Evolutionary conservation across 2,329 filamentous ascomycete species (phyloP), one percentile per base, ranked within the genome.

Genomic region (Colletotrichum sp.): DNA sequence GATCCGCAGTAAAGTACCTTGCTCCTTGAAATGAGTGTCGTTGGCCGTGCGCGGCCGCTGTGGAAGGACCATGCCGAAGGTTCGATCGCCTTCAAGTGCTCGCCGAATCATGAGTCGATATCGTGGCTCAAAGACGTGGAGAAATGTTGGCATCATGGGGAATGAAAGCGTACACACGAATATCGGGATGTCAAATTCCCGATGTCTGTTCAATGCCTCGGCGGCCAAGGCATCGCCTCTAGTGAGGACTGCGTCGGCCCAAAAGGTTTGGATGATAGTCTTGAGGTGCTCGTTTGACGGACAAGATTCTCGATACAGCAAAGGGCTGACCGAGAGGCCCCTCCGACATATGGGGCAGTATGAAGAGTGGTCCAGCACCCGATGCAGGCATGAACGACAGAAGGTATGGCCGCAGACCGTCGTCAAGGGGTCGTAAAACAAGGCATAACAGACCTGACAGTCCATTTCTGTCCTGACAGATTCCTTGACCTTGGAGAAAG

Each of bases 61-160:
- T 77, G 93, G 92, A 81, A 95, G 90, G 21, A 98, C 90, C 94
- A 98, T 98, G 28, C 96, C 96, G 81, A 98, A 98, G 28, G 92
- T 94, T 16, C 91, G 88, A 76, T 94, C 91, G 0, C 92, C 92
- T 77, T 96, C 93, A 69, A 98, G 87, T 0, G 92, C 94, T 43
- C 95, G 91, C 63, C 94, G 90, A 48, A 98, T 93, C 95, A 98
- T 97, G n/a, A 97, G 88, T 9, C 95, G 92, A 82, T 98, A 98
- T 8, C 95, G 91, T n/a, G 95, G 95, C 83, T 98, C 96, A 81
- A 98, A 98, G n/a, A 98, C 91, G 80, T 98, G 95, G 4, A 98
- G 87, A 79, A 97, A 97, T 0, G 95, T 96, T 0, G 94, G 95
- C 91, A 96, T 95, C 3, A 90, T 88, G 1, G 96, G 96, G 79